Percentiles rank a stretch among this genome's conserved stretches.
Conservation (phyloP, 805 yeast species). For the Komagataella ulmi region DNA sequence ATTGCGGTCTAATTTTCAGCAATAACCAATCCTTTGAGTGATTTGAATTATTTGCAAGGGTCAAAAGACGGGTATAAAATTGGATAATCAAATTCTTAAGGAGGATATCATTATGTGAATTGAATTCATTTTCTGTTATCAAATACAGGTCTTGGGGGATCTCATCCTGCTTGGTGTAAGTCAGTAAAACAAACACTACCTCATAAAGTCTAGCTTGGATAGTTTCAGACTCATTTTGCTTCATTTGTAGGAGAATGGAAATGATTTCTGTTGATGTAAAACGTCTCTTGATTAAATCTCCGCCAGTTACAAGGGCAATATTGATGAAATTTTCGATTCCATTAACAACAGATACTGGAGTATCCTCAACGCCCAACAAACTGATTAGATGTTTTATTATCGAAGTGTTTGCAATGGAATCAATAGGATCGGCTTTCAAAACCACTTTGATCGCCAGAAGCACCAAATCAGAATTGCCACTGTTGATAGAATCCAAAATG, state of each 20-base stretch:
- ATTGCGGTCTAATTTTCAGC: constrained; percentile 8
- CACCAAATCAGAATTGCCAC: constrained; percentile 13
- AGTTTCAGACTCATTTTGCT: constrained; percentile 8
- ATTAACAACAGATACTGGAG: constrained; percentile 10
- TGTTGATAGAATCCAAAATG: constrained; percentile 15
- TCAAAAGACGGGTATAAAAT: constrained; percentile 16
- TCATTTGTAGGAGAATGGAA: constrained; percentile 10
- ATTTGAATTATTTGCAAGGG: constrained; percentile 3
- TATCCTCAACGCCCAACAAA: constrained; percentile 9
- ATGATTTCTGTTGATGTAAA: constrained; percentile 13
- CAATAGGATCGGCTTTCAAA: constrained; percentile 15
- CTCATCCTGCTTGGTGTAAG: constrained; percentile 7
- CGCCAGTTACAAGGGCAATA: constrained; percentile 8
- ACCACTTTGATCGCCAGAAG: constrained; percentile 13
- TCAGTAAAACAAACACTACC: constrained; percentile 14
- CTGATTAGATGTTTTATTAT: constrained; percentile 12
- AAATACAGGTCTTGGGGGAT: constrained; percentile 13
- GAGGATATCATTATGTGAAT: constrained; percentile 15
- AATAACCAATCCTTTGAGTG: constrained; percentile 4
- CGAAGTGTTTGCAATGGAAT: constrained; percentile 18
- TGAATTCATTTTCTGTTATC: constrained; percentile 10
- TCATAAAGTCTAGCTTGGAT: constrained; percentile 14
- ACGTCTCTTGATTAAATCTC: constrained; percentile 16
- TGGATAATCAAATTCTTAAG: constrained; percentile 14
- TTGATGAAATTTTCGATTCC: constrained; percentile 11